Base-by-base conservation (phyloP, 2,329 filamentous ascomycete species). In the Monosporascus sp. region DNA sequence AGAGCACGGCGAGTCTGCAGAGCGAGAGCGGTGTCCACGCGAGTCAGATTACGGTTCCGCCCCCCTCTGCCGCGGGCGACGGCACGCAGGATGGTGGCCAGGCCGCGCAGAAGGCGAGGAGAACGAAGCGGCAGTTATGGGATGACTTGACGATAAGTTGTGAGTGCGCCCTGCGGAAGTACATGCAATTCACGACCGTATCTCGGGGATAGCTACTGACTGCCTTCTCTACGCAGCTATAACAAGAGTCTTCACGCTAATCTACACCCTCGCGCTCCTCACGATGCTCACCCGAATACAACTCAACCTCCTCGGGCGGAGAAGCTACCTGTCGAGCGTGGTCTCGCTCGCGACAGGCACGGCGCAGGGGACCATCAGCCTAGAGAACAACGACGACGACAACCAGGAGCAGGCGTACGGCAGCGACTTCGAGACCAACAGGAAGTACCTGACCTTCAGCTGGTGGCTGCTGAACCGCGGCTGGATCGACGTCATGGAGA, bases 391-490 rank as follows among this genome's bases (percentile, higher is more conserved):
- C 65, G 93, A 97, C 67, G 92, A 97, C 67, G 90, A 94, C 67
- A 87, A 88, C 64, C 78, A 82, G 18, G 89, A 93, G 51, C 88
- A 92, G 62, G 81, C 85, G 4, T 91, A 95, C 67, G 91, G 91
- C 45, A 93, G 89, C 70, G 94, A 99, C 70, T 97, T 96, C 62
- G 92, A 97, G 70, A 96, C 91, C 36, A 99, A 99, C 72, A 82
- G 92, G 62, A 89, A 89, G 66, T 99, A 97, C 67, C 78, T 99
- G 48, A 95, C 92, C 41, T 96, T 97, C 70, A 96, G 90, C 72
- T 99, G 94, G 94, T 99, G 93, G 92, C 76, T 99, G 47, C 78
- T 99, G 48, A 93, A 99, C 72, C 84, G 85, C 60, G 94, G 94
- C 44, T 97, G 91, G 86, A 83, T 85, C 60, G 84, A 91, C 54